These are phyloP conservation scores for Scedosporium apiospermum DNA, from an alignment of 2,329 filamentous ascomycete genomes.

Conservation along the genomic window DNA sequence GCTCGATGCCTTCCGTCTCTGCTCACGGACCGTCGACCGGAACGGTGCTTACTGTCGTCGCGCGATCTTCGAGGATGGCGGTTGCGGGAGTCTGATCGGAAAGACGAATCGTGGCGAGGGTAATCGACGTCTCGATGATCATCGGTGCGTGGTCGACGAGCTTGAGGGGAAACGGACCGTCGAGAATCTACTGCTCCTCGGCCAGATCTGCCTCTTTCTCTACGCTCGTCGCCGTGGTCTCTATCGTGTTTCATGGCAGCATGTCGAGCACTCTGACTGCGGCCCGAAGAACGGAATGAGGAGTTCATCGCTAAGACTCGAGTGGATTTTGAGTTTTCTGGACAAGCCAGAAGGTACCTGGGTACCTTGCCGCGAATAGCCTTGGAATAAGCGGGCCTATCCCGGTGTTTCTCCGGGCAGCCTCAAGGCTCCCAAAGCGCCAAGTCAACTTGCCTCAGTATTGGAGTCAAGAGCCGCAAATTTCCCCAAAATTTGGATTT, in stretches of 20 bases:
- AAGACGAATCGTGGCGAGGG: not conserved
- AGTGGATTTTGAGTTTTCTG: conserved; percentile 27
- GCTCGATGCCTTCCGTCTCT: not conserved
- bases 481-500: not conserved
- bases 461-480: not conserved
- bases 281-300: conserved; percentile 1
- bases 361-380: not conserved
- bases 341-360: conserved; percentile 13
- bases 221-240: conserved; percentile 23
- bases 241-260: conserved; percentile 30
- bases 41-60: not conserved
- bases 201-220: conserved; percentile 25
- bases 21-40: conserved; percentile 1
- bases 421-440: not conserved
- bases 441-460: no score
- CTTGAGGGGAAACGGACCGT: conserved; percentile 19
- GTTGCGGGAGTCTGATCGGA: not conserved
- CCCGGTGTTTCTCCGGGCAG: conserved; percentile 3
- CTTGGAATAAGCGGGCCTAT: conserved; percentile 1
- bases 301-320: conserved; percentile 4
- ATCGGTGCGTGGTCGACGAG: conserved; percentile 1
- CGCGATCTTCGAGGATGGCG: not conserved
- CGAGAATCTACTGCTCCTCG: conserved; percentile 22
- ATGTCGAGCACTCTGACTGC: conserved; percentile 21
- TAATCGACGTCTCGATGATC: not conserved